Conservation (phyloP, 768 basidiomycete species). For the Saitozyma podzolica region DNA sequence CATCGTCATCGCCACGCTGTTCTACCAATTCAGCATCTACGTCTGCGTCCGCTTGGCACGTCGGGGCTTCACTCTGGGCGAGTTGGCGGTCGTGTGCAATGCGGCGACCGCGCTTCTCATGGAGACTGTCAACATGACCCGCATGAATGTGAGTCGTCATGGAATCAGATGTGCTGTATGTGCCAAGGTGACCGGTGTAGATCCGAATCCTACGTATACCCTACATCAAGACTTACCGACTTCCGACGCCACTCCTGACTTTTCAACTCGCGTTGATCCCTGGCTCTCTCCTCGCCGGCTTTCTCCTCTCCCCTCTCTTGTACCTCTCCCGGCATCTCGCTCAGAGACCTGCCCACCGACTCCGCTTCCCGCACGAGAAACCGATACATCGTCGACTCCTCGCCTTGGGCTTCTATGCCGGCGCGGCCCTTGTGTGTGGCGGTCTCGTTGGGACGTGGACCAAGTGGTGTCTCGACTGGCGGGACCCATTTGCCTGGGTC, state of each 20-base stretch:
- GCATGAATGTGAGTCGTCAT: constrained; percentile 65
- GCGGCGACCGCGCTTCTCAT: constrained; percentile 82
- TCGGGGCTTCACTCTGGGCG: constrained; percentile 92
- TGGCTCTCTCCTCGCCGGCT: constrained; percentile 87
- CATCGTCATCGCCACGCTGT: constrained; percentile 67
- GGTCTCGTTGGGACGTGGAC: constrained; percentile 89
- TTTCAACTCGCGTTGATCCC: constrained; percentile 91
- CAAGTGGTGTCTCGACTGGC: constrained; percentile 72
- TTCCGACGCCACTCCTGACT: constrained; percentile 85
- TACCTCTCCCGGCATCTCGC: constrained; percentile 89
- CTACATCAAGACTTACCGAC: constrained; percentile 85
- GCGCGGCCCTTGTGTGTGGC: constrained; percentile 71
- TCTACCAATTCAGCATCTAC: constrained; percentile 91
- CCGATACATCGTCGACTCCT: constrained; percentile 75
- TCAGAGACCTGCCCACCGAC: constrained; percentile 73
- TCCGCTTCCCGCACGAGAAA: constrained; percentile 80
- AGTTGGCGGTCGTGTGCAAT: constrained; percentile 82
- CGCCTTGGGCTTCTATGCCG: constrained; percentile 79
- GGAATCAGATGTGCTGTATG: neutral
- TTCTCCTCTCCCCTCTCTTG: constrained; percentile 89
- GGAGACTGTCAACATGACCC: constrained; percentile 82
- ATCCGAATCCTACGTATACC: constrained; percentile 76
- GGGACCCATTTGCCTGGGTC: constrained; percentile 86
- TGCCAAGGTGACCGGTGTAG: constrained; percentile 53
- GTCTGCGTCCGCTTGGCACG: constrained; percentile 84